Evolutionary conservation across 345 rosid species (phyloP), one percentile per base, ranked within the genome.

Genomic region (Corchorus capsularis): DNA sequence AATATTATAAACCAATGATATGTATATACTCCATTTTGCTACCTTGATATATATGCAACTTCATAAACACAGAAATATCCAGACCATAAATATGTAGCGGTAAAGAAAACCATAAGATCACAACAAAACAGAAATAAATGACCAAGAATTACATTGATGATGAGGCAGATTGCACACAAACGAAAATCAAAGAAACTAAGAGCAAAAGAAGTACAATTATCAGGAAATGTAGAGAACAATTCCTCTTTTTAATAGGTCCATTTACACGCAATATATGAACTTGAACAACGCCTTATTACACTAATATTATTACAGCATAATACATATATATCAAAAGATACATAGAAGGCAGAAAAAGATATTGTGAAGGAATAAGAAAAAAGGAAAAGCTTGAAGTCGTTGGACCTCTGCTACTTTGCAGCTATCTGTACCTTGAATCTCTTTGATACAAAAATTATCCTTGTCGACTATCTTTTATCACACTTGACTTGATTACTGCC

Each of bases 401-500:
- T 34, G 77, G 50, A 78, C 47, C 68, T 69, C 74, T 34, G 79
- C 61, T 76, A 63, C 46, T 77, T 65, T 55, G 41, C 74, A 53
- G 69, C 82, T 13, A 49, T 41, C 41, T 63, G 22, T 19, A 5
- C 50, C 19, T 19, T 62, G 71, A 54, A 46, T 56, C n/a, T 68
- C 60, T 77, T 53, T n/a, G 65, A 57, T 49, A 34, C 34, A 12
- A 65, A 60, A 71, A 76, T 64, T 17, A 45, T 37, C 45, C 12
- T 47, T 52, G 3, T 20, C 10, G 10, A 46, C 46, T 73, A 82
- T 74, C 84, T 77, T 75, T 72, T 12, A 32, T 82, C 87, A 35
- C 54, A 50, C 77, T 72, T 75, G 37, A 39, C 75, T 55, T 82
- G 83, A 70, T 73, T 79, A 15, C 62, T 63, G 65, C 74, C 75